phyloP scores from a whole-genome alignment of 2,329 filamentous ascomycete genomes.

The Neofusicoccum parvum region DNA sequence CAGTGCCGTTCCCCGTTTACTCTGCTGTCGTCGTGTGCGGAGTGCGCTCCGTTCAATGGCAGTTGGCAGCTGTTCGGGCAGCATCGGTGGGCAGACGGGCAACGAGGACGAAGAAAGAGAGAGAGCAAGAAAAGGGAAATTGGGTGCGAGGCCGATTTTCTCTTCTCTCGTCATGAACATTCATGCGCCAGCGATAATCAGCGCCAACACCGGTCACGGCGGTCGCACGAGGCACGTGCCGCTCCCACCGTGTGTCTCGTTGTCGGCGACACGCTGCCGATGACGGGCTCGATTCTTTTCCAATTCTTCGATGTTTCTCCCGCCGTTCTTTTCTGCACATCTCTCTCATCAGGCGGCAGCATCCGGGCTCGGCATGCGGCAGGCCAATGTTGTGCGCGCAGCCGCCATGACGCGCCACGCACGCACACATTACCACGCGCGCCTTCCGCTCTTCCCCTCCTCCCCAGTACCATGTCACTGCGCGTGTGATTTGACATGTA shows the following conservation, averaged over 20 bases:
- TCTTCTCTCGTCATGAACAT: not conserved
- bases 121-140: not conserved
- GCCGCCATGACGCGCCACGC: slow-evolving; percentile 1
- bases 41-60: not conserved
- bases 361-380: not conserved
- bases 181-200: not conserved
- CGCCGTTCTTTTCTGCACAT: too few species aligned
- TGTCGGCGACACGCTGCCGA: not conserved
- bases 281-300: not conserved
- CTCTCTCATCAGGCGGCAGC: not conserved
- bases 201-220: not conserved
- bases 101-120: not conserved
- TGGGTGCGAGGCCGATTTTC: not conserved
- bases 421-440: not conserved
- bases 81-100: not conserved
- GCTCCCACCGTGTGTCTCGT: not conserved
- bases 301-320: not conserved
- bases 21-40: not conserved
- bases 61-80: not conserved
- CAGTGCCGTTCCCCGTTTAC: not conserved
- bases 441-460: not conserved
- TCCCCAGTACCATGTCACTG: slow-evolving; percentile 1
- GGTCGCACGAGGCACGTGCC: slow-evolving; percentile 7
- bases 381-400: not conserved
- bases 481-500: not conserved